Evolutionary conservation across 306 rosid species (phyloP), one percentile per base, ranked within the genome.

Genomic region (Acacia confusa): DNA sequence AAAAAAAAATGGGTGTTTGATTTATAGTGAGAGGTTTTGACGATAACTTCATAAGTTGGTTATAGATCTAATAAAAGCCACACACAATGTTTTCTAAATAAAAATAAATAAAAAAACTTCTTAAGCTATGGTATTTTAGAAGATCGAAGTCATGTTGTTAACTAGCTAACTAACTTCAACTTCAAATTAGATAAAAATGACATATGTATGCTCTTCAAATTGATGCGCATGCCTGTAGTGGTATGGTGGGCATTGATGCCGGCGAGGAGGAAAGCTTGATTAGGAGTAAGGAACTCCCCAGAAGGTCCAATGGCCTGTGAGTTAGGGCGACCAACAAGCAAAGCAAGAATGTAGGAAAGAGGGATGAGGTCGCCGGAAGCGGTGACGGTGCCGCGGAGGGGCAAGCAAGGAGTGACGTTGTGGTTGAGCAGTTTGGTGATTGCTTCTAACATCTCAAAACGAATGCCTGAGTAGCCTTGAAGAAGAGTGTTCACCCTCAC

Each of bases 281-380:
- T 30, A 30, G 34, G 34, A 30, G 34, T 30, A 30, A 30, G 34
- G 34, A 30, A 30, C 34, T 30, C 34, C 34, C 34, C 4, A 30
- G 34, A 30, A 30, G 34, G 34, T 2, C 89, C 87, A 71, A 81
- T 63, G 66, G 89, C 89, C 50, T 71, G 77, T 16, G 83, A 80
- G 41, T 86, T 86, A 47, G 67, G 75, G 68, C 89, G 74, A 27
- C 89, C 87, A 0, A 43, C 78, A 24, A 86, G 85, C 78, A 86
- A 43, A 30, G 89, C 85, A 20, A 24, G 85, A 17, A 86, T 83
- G 72, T 83, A 86, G 44, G 89, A 86, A 32, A 86, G 85, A 66
- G 89, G 87, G 78, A 86, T 86, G 14, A 86, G 85, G 67, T 86
- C 89, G 28, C 89, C 89, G 1, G 89, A 86, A 1, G 89, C 89